Evolutionary conservation across 305 asterid species (phyloP).

Genomic region (Solanum hybrid): DNA sequence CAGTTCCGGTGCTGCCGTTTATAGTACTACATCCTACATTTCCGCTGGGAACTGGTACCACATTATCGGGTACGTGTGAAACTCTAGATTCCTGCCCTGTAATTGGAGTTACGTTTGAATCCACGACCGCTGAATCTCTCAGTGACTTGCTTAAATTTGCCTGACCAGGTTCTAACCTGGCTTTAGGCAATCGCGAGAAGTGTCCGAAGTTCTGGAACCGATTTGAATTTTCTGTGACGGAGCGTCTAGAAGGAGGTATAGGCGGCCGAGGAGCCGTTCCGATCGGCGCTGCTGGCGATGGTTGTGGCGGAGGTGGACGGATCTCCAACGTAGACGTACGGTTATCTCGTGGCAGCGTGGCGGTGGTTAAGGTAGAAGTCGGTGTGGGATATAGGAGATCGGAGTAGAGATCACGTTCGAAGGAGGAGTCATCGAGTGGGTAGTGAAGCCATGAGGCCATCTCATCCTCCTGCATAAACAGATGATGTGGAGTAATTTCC

Average conservation of each 20-base stretch:
- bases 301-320: conserved; percentile 7
- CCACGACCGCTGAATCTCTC: conserved; percentile 39
- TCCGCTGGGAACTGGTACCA: conserved; percentile 10
- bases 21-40: conserved; percentile 15
- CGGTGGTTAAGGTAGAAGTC: conserved; percentile 4
- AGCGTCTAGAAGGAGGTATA: conserved; percentile 7
- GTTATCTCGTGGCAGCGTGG: conserved; percentile 10
- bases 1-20: not conserved
- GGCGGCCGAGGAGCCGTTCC: conserved; percentile 7
- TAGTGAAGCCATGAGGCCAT: conserved; percentile 48
- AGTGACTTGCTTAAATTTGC: conserved; percentile 17
- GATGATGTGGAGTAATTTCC: conserved; percentile 13
- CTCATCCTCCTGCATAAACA: conserved; percentile 49
- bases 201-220: conserved; percentile 42
- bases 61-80: conserved; percentile 22
- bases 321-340: conserved; percentile 3
- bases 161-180: conserved; percentile 20
- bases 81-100: conserved; percentile 25
- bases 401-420: conserved; percentile 30
- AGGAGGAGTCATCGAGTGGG: conserved; percentile 29
- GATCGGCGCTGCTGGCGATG: not conserved
- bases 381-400: conserved; percentile 26
- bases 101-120: conserved; percentile 38
- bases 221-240: conserved; percentile 8
- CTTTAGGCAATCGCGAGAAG: conserved; percentile 40